Evolutionary conservation across 805 yeast species (phyloP).

Genomic region (Kazachstania africana): DNA sequence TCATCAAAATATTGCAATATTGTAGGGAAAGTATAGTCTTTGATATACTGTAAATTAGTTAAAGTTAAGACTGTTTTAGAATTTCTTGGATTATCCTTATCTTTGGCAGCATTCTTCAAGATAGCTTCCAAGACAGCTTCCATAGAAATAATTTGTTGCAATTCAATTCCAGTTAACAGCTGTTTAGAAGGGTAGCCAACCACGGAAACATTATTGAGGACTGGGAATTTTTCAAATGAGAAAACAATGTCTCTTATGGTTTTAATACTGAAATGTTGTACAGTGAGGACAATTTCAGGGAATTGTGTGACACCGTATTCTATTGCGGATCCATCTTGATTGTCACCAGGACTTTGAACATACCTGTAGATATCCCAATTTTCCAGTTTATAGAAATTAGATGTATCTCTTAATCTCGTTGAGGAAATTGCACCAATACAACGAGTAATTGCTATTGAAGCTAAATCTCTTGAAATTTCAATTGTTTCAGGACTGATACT

Average conservation of each 20-base stretch:
- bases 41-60: slow-evolving; percentile 41
- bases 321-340: slow-evolving; percentile 3
- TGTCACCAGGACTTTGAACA: slow-evolving; percentile 1
- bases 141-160: slow-evolving; percentile 31
- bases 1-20: slow-evolving; percentile 39
- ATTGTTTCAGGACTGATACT: slow-evolving; percentile 30
- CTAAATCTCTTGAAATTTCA: slow-evolving; percentile 27
- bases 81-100: slow-evolving; percentile 30
- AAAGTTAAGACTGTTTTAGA: slow-evolving; percentile 39
- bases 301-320: slow-evolving; percentile 29
- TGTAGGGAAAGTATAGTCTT: slow-evolving; percentile 35
- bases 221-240: slow-evolving; percentile 25
- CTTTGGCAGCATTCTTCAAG: slow-evolving; percentile 30
- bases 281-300: slow-evolving; percentile 26
- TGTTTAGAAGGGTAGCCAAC: slow-evolving; percentile 28
- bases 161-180: slow-evolving; percentile 29
- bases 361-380: slow-evolving; percentile 28
- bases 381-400: slow-evolving; percentile 29
- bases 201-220: slow-evolving; percentile 26
- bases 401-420: slow-evolving; percentile 41
- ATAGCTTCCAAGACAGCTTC: slow-evolving; percentile 37
- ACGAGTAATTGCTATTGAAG: slow-evolving; percentile 31
- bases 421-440: slow-evolving; percentile 37
- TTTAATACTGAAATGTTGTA: slow-evolving; percentile 26
- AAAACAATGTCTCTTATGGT: slow-evolving; percentile 26